Conservation (phyloP, 495 filamentous ascomycete species). For the Stereocaulon alpinum region DNA sequence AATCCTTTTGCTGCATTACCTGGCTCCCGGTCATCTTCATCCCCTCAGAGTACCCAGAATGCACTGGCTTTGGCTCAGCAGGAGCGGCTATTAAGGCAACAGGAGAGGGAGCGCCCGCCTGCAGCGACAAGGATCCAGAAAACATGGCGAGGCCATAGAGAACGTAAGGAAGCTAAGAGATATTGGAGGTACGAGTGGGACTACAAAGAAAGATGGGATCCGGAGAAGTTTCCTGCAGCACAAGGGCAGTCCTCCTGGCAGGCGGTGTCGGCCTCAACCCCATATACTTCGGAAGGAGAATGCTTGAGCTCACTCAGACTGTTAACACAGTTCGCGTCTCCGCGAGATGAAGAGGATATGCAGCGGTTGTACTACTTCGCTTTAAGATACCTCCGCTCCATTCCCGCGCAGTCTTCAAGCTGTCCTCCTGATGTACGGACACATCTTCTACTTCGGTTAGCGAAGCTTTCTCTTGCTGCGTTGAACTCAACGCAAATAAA, state of each 20-base stretch:
- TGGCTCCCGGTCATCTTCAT: constrained; percentile 29
- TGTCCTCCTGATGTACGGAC: constrained; percentile 39
- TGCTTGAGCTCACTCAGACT: constrained; percentile 39
- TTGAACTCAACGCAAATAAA: constrained; percentile 28
- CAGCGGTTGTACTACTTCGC: constrained; percentile 37
- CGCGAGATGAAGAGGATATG: constrained; percentile 31
- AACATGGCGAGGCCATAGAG: constrained; percentile 70
- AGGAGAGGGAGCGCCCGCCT: constrained; percentile 66
- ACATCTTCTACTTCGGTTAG: constrained; percentile 37
- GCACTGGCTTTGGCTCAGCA: constrained; percentile 78
- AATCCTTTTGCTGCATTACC: constrained; percentile 57
- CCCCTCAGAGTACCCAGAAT: constrained; percentile 52
- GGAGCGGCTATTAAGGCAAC: constrained; percentile 69
- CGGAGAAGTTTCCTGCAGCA: constrained; percentile 10
- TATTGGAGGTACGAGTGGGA: constrained; percentile 63
- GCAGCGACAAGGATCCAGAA: constrained; percentile 68
- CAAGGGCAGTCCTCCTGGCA: not conserved
- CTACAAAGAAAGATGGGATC: constrained; percentile 27
- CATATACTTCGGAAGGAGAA: constrained; percentile 41
- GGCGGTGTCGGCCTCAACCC: constrained; percentile 10
- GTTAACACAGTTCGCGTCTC: constrained; percentile 40
- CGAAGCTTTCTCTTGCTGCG: constrained; percentile 34
- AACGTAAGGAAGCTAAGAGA: constrained; percentile 45
- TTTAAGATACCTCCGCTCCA: constrained; percentile 33
- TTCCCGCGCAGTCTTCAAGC: constrained; percentile 31